Evolutionary conservation across 208 protist species (phyloP).

Genomic region (Leptomonas pyrrhocoris): DNA sequence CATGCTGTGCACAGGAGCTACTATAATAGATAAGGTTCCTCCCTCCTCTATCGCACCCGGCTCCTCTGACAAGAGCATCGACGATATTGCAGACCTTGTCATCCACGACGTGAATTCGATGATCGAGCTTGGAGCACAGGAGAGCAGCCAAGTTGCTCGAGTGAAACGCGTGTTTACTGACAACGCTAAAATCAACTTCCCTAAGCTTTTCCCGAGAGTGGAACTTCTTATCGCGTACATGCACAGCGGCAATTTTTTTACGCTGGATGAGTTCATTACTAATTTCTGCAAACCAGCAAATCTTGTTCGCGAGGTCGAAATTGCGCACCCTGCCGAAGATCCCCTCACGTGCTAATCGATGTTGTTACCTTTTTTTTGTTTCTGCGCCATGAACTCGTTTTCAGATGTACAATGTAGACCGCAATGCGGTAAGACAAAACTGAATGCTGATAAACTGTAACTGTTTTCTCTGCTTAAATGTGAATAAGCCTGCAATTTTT

Average conservation of each 20-base stretch:
- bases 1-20: slow-evolving; percentile 22
- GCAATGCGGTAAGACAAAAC: background rate
- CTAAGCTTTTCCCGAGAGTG: slow-evolving; percentile 69
- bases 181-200: slow-evolving; percentile 70
- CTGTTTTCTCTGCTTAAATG: no score
- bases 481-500: no score
- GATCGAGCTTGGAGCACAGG: slow-evolving; percentile 42
- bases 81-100: slow-evolving; percentile 55
- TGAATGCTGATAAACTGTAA: no score
- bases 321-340: slow-evolving; percentile 76
- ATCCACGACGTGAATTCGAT: slow-evolving; percentile 53
- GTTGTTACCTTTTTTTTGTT: slow-evolving; percentile 24
- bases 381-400: background rate
- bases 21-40: slow-evolving; percentile 63
- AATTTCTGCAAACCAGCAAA: slow-evolving; percentile 62
- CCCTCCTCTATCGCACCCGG: slow-evolving; percentile 31
- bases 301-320: slow-evolving; percentile 63
- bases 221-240: slow-evolving; percentile 55
- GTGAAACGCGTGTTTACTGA: slow-evolving; percentile 52
- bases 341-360: slow-evolving; percentile 75
- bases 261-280: slow-evolving; percentile 62
- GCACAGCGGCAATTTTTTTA: slow-evolving; percentile 59
- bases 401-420: slow-evolving; percentile 7
- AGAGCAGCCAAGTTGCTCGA: slow-evolving; percentile 18
- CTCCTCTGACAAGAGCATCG: slow-evolving; percentile 43